Conservation (phyloP, 441 rosid species). For the Biscutella auriculata region DNA sequence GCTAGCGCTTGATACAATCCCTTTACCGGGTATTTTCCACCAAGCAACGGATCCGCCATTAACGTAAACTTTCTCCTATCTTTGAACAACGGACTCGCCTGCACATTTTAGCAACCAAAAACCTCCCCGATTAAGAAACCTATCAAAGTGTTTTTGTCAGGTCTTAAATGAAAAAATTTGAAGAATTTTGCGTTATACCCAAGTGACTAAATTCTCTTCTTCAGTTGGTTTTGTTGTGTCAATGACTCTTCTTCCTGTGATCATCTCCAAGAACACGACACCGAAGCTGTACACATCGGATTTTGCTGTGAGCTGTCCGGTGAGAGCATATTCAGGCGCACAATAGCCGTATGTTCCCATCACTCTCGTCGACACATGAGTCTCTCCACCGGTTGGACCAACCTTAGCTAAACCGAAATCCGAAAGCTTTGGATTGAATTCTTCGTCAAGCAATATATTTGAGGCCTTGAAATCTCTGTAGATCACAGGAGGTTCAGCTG, state of each 20-base stretch:
- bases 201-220: constrained; percentile 72
- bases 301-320: constrained; percentile 70
- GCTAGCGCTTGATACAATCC: constrained; percentile 91
- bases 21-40: constrained; percentile 52
- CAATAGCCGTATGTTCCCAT: constrained; percentile 98
- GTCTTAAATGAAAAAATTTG: neutral
- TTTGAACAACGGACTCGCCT: constrained; percentile 82
- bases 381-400: constrained; percentile 75
- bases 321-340: constrained; percentile 82
- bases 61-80: constrained; percentile 59
- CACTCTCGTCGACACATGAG: constrained; percentile 90
- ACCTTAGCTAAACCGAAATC: constrained; percentile 95
- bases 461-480: constrained; percentile 94
- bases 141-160: neutral
- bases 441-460: constrained; percentile 55
- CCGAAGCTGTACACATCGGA: constrained; percentile 94
- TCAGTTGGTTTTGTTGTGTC: constrained; percentile 56
- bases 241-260: constrained; percentile 85
- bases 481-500: constrained; percentile 78
- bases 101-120: constrained; percentile 5
- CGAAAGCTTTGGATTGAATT: constrained; percentile 78
- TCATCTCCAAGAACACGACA: constrained; percentile 82
- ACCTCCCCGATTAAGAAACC: neutral
- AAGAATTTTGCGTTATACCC: constrained; percentile 39
- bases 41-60: constrained; percentile 80